A percentile compares a stretch with the other conserved stretches of the same genome.
phyloP scores from a whole-genome alignment of 768 basidiomycete genomes.

The Lactarius indigo region DNA sequence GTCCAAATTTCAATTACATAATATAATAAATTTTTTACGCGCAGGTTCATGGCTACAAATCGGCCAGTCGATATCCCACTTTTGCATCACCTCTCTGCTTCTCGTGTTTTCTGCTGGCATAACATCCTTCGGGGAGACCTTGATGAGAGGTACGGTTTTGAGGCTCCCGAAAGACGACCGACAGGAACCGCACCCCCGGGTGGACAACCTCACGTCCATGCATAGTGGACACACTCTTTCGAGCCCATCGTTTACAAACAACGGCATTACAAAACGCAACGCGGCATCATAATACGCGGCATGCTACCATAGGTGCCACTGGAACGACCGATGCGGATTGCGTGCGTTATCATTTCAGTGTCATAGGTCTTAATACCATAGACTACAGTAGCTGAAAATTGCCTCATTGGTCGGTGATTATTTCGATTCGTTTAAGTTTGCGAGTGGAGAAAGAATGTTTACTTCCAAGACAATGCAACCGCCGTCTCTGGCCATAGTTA shows the following conservation, averaged over 20 bases:
- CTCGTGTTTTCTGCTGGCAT: conserved; percentile 78
- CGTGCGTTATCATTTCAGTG: background rate
- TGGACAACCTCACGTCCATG: background rate
- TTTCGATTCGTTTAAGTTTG: background rate
- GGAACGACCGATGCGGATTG: background rate
- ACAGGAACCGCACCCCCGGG: background rate
- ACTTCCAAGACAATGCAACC: background rate
- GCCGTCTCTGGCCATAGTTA: background rate
- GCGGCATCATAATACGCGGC: background rate
- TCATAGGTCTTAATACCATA: background rate
- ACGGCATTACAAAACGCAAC: background rate
- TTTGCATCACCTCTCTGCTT: conserved; percentile 76
- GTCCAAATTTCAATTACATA: background rate
- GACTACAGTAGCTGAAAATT: background rate
- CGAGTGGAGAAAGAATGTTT: no score
- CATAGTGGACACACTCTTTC: background rate
- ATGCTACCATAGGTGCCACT: background rate
- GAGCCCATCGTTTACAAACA: background rate
- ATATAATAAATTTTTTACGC: background rate
- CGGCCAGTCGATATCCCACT: conserved; percentile 84
- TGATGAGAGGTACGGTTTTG: conserved; percentile 46
- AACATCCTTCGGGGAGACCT: conserved; percentile 64
- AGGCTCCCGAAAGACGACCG: background rate
- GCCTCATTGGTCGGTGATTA: background rate
- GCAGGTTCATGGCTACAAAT: conserved; percentile 86